Percentiles rank a stretch among this genome's conserved stretches.
Conservation (phyloP, 352 stramenopile genomes). For the Pythium brassicae region DNA sequence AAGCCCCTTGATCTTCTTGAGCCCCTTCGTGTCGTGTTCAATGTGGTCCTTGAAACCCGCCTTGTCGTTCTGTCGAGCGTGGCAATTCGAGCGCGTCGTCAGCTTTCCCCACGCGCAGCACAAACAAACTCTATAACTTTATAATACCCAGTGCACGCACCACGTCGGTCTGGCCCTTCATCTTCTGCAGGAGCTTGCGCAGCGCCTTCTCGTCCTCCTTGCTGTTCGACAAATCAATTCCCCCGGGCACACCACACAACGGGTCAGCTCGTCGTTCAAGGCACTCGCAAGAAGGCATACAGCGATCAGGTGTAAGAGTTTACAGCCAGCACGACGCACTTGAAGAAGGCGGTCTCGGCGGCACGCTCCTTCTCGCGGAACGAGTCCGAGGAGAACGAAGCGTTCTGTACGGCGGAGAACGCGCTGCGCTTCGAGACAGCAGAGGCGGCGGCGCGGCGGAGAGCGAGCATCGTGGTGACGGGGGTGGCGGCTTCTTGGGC, state of each 20-base stretch:
- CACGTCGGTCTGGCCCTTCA: conserved; percentile 77
- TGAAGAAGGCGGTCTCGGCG: conserved; percentile 77
- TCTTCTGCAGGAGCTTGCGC: conserved; percentile 84
- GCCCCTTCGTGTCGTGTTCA: conserved; percentile 68
- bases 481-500: conserved; percentile 8
- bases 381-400: conserved; percentile 36
- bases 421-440: conserved; percentile 40
- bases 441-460: conserved; percentile 45
- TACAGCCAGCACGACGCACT: conserved; percentile 37
- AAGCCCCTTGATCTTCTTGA: conserved; percentile 62
- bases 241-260: too few relatives aligned
- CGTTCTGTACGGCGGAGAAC: conserved; percentile 41
- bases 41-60: conserved; percentile 66
- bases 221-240: too few relatives aligned
- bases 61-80: conserved; percentile 31
- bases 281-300: too few relatives aligned
- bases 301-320: not conserved
- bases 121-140: too few relatives aligned
- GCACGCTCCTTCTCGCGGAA: conserved; percentile 74
- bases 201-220: conserved; percentile 86
- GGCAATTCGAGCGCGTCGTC: not conserved
- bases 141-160: conserved; percentile 10
- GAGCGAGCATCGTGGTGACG: conserved; percentile 50
- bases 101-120: not conserved
- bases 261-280: too few relatives aligned